Conservation (phyloP, 2,329 filamentous ascomycete genomes). For the Alternaria panax region DNA sequence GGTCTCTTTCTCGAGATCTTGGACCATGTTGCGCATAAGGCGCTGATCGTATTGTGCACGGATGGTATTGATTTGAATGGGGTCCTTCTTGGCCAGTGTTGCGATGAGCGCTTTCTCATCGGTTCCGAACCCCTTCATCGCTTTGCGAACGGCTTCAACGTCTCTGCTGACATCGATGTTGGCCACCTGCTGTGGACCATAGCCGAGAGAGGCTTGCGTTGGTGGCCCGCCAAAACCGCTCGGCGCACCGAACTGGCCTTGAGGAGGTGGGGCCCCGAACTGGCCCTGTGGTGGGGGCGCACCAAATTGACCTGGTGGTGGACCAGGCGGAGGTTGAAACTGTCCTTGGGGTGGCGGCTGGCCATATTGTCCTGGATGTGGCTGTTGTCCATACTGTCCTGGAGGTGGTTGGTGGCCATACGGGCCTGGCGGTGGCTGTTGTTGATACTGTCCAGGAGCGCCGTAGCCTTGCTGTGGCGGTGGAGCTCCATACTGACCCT, state of each 20-base stretch:
- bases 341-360: constrained; percentile 27
- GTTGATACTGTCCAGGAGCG: constrained; percentile 15
- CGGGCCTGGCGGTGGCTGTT: constrained; percentile 25
- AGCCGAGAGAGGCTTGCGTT: constrained; percentile 69
- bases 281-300: constrained; percentile 35
- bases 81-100: constrained; percentile 74
- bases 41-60: constrained; percentile 69
- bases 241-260: constrained; percentile 25
- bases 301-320: constrained; percentile 27
- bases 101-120: constrained; percentile 80
- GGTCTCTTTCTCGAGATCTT: constrained; percentile 80
- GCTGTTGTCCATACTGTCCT: constrained; percentile 13
- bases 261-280: constrained; percentile 27
- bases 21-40: constrained; percentile 71
- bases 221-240: constrained; percentile 50
- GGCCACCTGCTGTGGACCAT: constrained; percentile 68
- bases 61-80: constrained; percentile 72
- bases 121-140: constrained; percentile 95
- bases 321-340: constrained; percentile 18
- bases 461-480: constrained; percentile 30
- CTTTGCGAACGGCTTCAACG: constrained; percentile 74
- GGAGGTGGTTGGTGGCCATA: constrained; percentile 45
- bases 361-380: constrained; percentile 24
- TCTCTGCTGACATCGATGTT: constrained; percentile 70
- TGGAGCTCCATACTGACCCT: constrained; percentile 32